Percentiles rank a stretch among this genome's conserved stretches.
Evolutionary conservation across 2,329 filamentous ascomycete species (phyloP).

Genomic region (Tolypocladium ophioglossoides): DNA sequence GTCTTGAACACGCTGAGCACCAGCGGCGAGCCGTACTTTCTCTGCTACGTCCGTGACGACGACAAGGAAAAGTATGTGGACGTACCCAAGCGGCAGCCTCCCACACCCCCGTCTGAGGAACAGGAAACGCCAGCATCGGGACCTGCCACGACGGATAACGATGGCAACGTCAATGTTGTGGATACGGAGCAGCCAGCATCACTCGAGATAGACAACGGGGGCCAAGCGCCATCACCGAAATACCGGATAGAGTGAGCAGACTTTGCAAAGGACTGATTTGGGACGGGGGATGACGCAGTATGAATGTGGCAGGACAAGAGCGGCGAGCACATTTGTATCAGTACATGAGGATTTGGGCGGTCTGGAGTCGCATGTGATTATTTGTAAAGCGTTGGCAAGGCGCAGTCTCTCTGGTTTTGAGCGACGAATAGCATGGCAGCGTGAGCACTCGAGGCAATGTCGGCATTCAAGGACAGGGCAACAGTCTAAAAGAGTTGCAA

Average conservation of each 20-base stretch:
- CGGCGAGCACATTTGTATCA: neutral
- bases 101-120: constrained; percentile 4
- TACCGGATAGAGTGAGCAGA: constrained; percentile 2
- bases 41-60: constrained; percentile 70
- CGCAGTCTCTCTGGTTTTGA: neutral
- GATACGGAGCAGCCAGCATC: neutral
- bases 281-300: neutral
- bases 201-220: neutral
- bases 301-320: neutral
- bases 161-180: constrained; percentile 12
- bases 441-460: neutral
- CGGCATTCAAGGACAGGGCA: neutral
- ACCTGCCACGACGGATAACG: constrained; percentile 7
- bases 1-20: constrained; percentile 59
- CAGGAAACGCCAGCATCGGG: constrained; percentile 1
- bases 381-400: neutral
- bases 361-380: neutral
- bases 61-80: constrained; percentile 44
- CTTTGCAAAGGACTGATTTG: neutral
- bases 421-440: neutral
- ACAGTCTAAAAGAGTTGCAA: neutral
- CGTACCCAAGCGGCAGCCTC: constrained; percentile 28
- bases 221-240: neutral
- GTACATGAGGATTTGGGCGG: neutral
- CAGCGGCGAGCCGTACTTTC: constrained; percentile 69